These are phyloP conservation scores for Wickerhamiella sorbophila DNA, from an alignment of 805 yeast genomes.

Conservation along the genomic window DNA sequence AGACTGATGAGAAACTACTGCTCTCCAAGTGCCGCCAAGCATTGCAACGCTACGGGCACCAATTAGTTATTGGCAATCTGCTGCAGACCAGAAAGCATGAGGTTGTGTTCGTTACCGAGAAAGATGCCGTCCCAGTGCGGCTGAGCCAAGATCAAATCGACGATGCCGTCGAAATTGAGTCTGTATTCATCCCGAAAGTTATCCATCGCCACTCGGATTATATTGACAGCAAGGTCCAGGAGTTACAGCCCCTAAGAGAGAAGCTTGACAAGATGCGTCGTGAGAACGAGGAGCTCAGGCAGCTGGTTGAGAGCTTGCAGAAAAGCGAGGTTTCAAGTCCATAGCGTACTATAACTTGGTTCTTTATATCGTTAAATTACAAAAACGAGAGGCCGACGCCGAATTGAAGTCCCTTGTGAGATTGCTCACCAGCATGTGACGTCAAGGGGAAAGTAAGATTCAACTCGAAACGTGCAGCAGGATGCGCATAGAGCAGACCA, in stretches of 20 bases:
- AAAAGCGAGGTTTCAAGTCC: not conserved
- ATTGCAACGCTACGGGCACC: conserved; percentile 74
- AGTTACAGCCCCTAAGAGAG: not conserved
- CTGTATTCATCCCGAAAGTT: conserved; percentile 65
- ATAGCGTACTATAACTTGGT: not conserved
- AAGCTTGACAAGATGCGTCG: not conserved
- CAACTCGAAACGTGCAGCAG: conserved; percentile 53
- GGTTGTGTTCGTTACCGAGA: conserved; percentile 65
- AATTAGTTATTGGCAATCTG: conserved; percentile 85
- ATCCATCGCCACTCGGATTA: conserved; percentile 47
- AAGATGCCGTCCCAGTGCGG: conserved; percentile 19
- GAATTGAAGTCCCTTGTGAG: conserved; percentile 52
- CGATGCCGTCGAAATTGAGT: conserved; percentile 52
- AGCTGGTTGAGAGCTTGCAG: not conserved
- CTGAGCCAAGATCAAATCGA: conserved; percentile 31
- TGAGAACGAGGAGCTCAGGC: not conserved
- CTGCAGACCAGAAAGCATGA: conserved; percentile 77
- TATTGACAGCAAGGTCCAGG: conserved; percentile 27
- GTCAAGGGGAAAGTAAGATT: conserved; percentile 49
- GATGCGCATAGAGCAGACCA: conserved; percentile 48
- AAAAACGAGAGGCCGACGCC: conserved; percentile 49
- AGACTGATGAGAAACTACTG: conserved; percentile 63
- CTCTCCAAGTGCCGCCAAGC: conserved; percentile 68
- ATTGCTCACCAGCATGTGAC: conserved; percentile 34
- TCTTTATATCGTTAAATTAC: conserved; percentile 20